Evolutionary conservation across 257 asterid genomes (phyloP).

Genomic region (Solanum virginianum): DNA sequence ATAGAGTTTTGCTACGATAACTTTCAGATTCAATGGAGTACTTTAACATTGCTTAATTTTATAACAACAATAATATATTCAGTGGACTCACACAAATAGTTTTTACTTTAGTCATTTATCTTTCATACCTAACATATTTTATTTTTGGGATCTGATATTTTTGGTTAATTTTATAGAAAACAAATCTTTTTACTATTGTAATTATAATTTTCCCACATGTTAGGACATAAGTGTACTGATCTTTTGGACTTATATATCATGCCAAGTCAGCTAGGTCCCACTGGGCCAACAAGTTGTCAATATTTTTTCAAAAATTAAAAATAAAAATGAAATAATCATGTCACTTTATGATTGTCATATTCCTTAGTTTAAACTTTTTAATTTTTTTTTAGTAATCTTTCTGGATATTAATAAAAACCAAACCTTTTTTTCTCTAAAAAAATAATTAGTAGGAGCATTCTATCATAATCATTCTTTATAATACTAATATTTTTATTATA

Average conservation of each 20-base stretch:
- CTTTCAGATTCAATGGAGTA: no score
- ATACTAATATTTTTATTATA: no score
- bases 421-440: not conserved
- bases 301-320: no score
- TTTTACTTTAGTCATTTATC: no score
- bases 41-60: no score
- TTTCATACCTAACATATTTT: no score
- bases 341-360: not conserved
- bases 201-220: not conserved
- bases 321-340: not conserved
- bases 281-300: not conserved
- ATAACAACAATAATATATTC: no score
- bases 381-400: not conserved
- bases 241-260: not conserved
- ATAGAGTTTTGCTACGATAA: no score
- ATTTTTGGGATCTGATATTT: no score
- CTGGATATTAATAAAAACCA: not conserved
- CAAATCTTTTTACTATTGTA: no score
- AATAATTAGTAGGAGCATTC: not conserved
- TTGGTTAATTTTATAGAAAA: no score
- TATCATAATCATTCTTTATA: not conserved
- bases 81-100: rapidly evolving
- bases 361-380: no score
- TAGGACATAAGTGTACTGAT: not conserved
- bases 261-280: not conserved